Evolutionary conservation across 768 basidiomycete genomes (phyloP), one percentile per base, ranked within the genome.

Genomic region (Boletus rubescentipes): DNA sequence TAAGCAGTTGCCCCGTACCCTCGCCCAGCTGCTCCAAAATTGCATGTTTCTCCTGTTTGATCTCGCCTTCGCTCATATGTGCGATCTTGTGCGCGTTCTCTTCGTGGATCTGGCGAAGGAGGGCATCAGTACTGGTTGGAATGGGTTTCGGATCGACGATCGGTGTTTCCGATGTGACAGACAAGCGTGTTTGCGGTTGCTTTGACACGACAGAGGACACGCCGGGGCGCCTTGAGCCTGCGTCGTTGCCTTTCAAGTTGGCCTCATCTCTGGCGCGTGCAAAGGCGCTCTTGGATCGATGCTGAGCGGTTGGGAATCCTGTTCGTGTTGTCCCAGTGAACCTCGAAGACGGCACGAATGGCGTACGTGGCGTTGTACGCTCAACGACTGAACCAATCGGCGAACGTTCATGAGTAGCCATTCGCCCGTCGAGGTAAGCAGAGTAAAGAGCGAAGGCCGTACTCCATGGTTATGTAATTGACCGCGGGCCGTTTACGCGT

Each of bases 1-100:
- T 78, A 64, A 95, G 59, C 4, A 91, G 68, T 41, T 85, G 84
- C 3, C 77, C 75, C 10, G 92, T 76, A 16, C 80, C 83, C 2
- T 78, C 73, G 1, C 92, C 93, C 64, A 95, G 85, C 41, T 81
- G 78, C 55, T 89, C 84, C 26, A 89, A 51, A 38, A 95, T 81
- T 56, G 91, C 82, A 46, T 72, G 71, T 40, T 76, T 75, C 67
- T 89, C 91, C 47, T 79, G 68, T 56, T 86, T 83, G 10, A 84
- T 76, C 66, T 94, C 88, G 15, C 83, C 82, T 11, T 81, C 79
- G 3, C 79, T 77, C 93, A 95, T 95, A 2, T 63, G 67, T 16
- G 80, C 81, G 2, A 95, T 79, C 29, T 72, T 70, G 11, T 72
- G 68, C 53, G 79, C 76, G 58, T 95, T 94, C 63, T 92, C 88